Percentiles rank a stretch among this genome's conserved stretches.
These are phyloP conservation scores for Candida sphagnicola DNA, from an alignment of 805 yeast species.

Conservation along the genomic window DNA sequence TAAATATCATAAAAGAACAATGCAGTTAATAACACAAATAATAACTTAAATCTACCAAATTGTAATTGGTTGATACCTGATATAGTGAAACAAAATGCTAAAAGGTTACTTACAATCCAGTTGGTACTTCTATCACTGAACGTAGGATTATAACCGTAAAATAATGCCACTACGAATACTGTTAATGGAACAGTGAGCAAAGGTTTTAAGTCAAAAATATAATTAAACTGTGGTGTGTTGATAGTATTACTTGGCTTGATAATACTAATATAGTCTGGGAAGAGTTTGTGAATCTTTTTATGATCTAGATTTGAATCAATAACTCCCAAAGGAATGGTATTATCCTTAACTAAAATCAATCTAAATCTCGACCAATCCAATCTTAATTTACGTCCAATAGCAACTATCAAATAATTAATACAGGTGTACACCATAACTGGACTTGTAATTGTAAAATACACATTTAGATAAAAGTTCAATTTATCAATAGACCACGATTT, in stretches of 20 bases:
- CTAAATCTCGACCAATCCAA: constrained; percentile 34
- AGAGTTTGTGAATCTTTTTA: constrained; percentile 22
- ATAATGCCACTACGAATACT: constrained; percentile 2
- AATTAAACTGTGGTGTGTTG: constrained; percentile 4
- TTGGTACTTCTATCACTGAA: constrained; percentile 9
- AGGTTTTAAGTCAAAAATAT: constrained; percentile 18
- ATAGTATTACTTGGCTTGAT: neutral
- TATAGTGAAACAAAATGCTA: constrained; percentile 41
- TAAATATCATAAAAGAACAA: constrained; percentile 61
- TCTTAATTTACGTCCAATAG: constrained; percentile 21
- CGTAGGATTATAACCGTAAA: constrained; percentile 7
- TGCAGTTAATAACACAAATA: constrained; percentile 40
- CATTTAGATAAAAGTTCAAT: constrained; percentile 28
- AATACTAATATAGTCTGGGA: constrained; percentile 12
- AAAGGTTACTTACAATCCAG: constrained; percentile 30
- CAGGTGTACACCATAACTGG: constrained; percentile 28
- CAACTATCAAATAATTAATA: constrained; percentile 20
- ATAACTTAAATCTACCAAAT: constrained; percentile 44
- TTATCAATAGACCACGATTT: constrained; percentile 25
- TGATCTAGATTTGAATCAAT: constrained; percentile 16
- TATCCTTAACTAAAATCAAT: constrained; percentile 38
- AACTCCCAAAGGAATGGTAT: constrained; percentile 34
- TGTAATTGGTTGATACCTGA: constrained; percentile 36
- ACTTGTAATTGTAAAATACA: constrained; percentile 31
- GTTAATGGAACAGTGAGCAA: constrained; percentile 14